These are phyloP conservation scores for Fusarium miscanthi DNA, from an alignment of 2,329 filamentous ascomycete genomes.

Conservation along the genomic window DNA sequence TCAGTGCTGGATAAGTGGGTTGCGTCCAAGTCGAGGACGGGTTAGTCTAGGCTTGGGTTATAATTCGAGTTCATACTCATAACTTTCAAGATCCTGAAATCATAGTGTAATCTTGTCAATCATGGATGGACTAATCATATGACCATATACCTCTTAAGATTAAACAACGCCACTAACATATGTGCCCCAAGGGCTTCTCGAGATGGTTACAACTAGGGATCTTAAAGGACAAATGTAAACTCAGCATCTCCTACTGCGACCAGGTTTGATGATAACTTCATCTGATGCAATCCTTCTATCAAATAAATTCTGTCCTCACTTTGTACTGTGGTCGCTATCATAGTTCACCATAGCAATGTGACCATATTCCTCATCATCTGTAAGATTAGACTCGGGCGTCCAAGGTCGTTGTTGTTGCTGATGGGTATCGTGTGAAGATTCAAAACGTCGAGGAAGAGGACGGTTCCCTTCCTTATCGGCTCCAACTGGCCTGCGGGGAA, in stretches of 20 bases:
- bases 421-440: constrained; percentile 6
- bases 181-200: neutral
- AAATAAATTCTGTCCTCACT: neutral
- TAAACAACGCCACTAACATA: neutral
- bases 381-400: constrained; percentile 43
- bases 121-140: no score
- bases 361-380: constrained; percentile 51
- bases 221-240: no score
- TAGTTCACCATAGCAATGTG: constrained; percentile 55
- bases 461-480: constrained; percentile 18
- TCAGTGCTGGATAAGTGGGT: neutral
- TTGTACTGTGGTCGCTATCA: constrained; percentile 40
- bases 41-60: neutral
- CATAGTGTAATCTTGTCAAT: neutral
- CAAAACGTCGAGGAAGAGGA: constrained; percentile 32
- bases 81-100: neutral
- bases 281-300: neutral
- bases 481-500: constrained; percentile 30
- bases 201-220: neutral
- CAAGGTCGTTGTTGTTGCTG: constrained; percentile 35
- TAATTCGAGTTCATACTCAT: neutral
- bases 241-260: neutral
- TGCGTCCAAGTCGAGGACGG: neutral
- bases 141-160: neutral
- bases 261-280: neutral